Evolutionary conservation across 495 filamentous ascomycete species (phyloP).

Genomic region (Daldinia vernicosa): DNA sequence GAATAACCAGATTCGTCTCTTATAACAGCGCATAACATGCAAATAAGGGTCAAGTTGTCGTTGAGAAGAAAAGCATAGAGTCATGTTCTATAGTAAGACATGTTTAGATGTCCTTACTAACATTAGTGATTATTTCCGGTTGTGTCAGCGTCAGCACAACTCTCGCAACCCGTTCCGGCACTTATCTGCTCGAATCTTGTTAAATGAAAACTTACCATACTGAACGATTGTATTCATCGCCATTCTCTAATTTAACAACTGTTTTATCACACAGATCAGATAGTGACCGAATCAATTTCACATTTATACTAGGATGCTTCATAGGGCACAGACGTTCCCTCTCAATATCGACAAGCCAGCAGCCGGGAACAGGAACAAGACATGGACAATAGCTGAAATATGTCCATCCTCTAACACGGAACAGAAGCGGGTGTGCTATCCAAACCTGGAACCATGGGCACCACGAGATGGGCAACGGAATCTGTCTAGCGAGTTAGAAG

Average conservation of each 20-base stretch:
- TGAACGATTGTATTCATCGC: background rate
- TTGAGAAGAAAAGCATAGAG: background rate
- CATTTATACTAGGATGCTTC: conserved; percentile 5
- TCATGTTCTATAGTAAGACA: background rate
- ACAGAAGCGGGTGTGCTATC: conserved; percentile 31
- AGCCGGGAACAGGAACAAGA: background rate
- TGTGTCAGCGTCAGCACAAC: conserved; percentile 24
- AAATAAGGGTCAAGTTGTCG: background rate
- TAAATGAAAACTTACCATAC: background rate
- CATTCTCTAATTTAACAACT: background rate
- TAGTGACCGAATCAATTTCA: background rate
- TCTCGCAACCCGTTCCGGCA: background rate
- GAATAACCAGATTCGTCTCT: too few relatives aligned
- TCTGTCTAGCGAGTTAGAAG: conserved; percentile 13
- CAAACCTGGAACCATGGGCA: conserved; percentile 17
- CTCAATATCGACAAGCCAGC: conserved; percentile 8
- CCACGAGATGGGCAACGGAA: conserved; percentile 24
- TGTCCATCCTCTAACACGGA: conserved; percentile 3
- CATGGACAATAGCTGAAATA: conserved; percentile 19
- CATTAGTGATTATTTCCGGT: conserved; percentile 12
- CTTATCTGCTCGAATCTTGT: background rate
- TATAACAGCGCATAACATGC: too few relatives aligned
- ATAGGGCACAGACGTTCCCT: conserved; percentile 30
- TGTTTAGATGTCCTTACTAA: background rate
- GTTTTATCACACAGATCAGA: background rate